These are phyloP conservation scores for Aspergillus ruber DNA, from an alignment of 2,329 filamentous ascomycete genomes.

Conservation along the genomic window DNA sequence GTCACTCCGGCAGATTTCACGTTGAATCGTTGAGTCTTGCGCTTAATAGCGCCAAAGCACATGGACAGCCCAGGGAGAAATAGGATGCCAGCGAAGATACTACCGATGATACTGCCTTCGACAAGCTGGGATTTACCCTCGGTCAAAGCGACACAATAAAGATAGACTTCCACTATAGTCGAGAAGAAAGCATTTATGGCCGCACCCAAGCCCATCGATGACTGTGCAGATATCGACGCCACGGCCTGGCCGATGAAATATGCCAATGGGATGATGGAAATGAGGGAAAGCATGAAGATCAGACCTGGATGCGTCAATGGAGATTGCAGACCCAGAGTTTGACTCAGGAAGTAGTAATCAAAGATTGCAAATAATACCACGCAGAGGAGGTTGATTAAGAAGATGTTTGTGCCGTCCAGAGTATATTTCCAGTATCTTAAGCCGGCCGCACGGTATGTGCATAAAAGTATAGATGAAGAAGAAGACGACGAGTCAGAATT, in stretches of 20 bases:
- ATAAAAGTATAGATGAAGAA: constrained; percentile 81
- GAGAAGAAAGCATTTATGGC: constrained; percentile 98
- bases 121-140: constrained; percentile 91
- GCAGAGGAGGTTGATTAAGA: constrained; percentile 92
- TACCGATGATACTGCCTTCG: constrained; percentile 94
- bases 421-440: constrained; percentile 99
- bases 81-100: constrained; percentile 92
- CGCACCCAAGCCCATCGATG: constrained; percentile 94
- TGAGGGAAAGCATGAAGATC: constrained; percentile 72
- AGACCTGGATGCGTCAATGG: constrained; percentile 77
- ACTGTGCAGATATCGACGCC: constrained; percentile 95
- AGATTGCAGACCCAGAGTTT: constrained; percentile 61
- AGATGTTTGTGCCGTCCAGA: constrained; percentile 95
- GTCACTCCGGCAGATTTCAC: constrained; percentile 93
- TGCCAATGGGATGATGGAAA: constrained; percentile 91
- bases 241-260: constrained; percentile 99
- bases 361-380: constrained; percentile 92
- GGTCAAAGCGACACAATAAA: constrained; percentile 89
- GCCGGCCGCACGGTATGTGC: constrained; percentile 93
- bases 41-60: constrained; percentile 96
- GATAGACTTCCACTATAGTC: constrained; percentile 92
- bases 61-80: constrained; percentile 93
- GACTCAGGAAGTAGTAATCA: constrained; percentile 76
- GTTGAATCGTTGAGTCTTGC: constrained; percentile 98
- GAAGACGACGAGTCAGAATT: constrained; percentile 67